A percentile compares a stretch with the other conserved stretches of the same genome.
These are phyloP conservation scores for Candida insectorum DNA, from an alignment of 805 yeast species.

Conservation along the genomic window DNA sequence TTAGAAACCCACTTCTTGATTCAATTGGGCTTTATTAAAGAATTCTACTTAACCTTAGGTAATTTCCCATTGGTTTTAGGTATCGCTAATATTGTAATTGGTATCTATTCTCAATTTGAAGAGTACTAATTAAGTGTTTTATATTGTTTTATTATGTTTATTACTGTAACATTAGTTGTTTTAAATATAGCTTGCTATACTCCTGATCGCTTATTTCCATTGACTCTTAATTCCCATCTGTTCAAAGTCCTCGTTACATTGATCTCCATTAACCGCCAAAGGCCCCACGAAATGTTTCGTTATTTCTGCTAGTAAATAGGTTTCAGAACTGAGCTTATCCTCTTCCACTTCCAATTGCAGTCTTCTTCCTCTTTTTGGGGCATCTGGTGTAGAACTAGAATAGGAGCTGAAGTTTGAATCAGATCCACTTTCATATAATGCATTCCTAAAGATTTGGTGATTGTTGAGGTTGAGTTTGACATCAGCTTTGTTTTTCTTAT, in stretches of 20 bases:
- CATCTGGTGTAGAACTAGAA: conserved; percentile 10
- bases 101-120: conserved; percentile 51
- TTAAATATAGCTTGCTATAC: not conserved
- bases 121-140: conserved; percentile 23
- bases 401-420: conserved; percentile 23
- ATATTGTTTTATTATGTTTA: conserved; percentile 9
- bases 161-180: conserved; percentile 10
- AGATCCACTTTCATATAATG: conserved; percentile 42
- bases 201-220: conserved; percentile 36
- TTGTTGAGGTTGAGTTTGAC: conserved; percentile 18
- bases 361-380: conserved; percentile 36
- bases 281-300: conserved; percentile 43
- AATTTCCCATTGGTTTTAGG: conserved; percentile 46
- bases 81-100: conserved; percentile 42
- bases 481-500: conserved; percentile 19
- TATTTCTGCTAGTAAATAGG: conserved; percentile 37
- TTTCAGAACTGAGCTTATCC: conserved; percentile 27
- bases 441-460: conserved; percentile 38
- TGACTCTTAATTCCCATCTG: conserved; percentile 32
- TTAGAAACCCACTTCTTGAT: conserved; percentile 28
- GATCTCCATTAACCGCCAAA: conserved; percentile 29
- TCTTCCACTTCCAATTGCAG: conserved; percentile 12
- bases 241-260: conserved; percentile 32
- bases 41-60: conserved; percentile 40
- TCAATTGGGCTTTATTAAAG: conserved; percentile 36